Conservation (phyloP, 306 rosid species). For the Pyrus betulifolia region DNA sequence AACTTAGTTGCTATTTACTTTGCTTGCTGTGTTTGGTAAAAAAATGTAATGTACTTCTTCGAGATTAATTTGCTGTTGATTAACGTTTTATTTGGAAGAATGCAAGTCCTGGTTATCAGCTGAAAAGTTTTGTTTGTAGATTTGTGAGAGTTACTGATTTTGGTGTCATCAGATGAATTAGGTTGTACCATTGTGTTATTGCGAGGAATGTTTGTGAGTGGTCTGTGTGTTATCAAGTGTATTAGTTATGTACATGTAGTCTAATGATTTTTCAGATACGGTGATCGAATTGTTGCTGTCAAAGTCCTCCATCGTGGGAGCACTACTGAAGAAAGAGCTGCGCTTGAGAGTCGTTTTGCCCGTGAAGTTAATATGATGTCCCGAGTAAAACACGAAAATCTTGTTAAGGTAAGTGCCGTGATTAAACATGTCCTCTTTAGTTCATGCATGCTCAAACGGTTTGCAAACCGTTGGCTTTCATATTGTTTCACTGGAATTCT, state of each 20-base stretch:
- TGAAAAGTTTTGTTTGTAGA: neutral
- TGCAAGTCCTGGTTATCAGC: neutral
- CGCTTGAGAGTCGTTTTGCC: slow-evolving; percentile 81
- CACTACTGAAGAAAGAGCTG: slow-evolving; percentile 63
- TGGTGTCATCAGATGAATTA: neutral
- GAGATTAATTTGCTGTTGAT: neutral
- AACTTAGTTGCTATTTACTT: neutral
- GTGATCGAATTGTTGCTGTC: slow-evolving; percentile 70
- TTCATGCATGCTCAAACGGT: neutral
- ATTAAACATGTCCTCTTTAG: neutral
- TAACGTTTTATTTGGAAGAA: neutral
- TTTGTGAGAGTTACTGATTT: neutral
- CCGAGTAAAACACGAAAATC: slow-evolving; percentile 86
- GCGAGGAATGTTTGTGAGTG: neutral
- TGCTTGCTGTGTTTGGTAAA: neutral
- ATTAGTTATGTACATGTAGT: slow-evolving; percentile 25
- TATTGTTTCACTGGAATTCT: slow-evolving; percentile 9
- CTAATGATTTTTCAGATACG: slow-evolving; percentile 57
- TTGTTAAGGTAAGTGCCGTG: slow-evolving; percentile 66
- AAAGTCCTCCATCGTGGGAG: slow-evolving; percentile 88
- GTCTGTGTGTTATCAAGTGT: slow-evolving; percentile 18
- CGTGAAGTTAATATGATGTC: slow-evolving; percentile 98
- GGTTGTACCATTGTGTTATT: neutral
- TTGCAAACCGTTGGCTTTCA: neutral
- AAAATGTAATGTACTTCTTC: neutral